A percentile compares a stretch with the other conserved stretches of the same genome.
Evolutionary conservation across 768 basidiomycete species (phyloP).

Genomic region (Scleroderma citrinum): DNA sequence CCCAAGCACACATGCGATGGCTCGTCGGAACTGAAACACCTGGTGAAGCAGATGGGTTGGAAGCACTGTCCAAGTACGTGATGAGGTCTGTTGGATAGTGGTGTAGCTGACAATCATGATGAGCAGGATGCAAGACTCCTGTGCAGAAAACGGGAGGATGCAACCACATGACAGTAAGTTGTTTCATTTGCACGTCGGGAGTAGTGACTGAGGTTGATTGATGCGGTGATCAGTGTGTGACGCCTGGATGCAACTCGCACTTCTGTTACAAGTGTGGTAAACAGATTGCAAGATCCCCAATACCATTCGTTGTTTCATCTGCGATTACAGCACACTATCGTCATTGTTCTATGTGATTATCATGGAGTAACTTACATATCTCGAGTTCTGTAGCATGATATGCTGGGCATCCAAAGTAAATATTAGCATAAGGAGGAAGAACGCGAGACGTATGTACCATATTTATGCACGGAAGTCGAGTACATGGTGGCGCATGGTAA

Average conservation of each 20-base stretch:
- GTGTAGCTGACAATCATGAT: neutral
- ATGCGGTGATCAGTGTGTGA: constrained; percentile 35
- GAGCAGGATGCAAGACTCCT: constrained; percentile 37
- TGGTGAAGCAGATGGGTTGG: constrained; percentile 52
- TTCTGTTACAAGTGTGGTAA: constrained; percentile 50
- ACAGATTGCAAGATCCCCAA: constrained; percentile 36
- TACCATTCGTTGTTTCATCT: constrained; percentile 24
- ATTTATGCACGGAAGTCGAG: no score
- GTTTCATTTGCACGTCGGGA: neutral
- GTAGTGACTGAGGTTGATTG: neutral
- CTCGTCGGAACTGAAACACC: constrained; percentile 42
- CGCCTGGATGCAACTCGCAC: constrained; percentile 51
- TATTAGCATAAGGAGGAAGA: no score
- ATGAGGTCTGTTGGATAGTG: neutral
- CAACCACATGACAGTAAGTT: constrained; percentile 54
- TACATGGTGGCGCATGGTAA: no score
- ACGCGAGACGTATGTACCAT: no score
- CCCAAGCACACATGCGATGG: constrained; percentile 54
- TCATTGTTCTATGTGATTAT: constrained; percentile 24
- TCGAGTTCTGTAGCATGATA: no score
- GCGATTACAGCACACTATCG: constrained; percentile 31
- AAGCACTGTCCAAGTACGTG: constrained; percentile 52
- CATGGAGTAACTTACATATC: neutral
- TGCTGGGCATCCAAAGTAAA: no score
- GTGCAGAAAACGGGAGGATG: constrained; percentile 51